Evolutionary conservation across 306 rosid species (phyloP).

Genomic region (Styphnolobium japonicum): DNA sequence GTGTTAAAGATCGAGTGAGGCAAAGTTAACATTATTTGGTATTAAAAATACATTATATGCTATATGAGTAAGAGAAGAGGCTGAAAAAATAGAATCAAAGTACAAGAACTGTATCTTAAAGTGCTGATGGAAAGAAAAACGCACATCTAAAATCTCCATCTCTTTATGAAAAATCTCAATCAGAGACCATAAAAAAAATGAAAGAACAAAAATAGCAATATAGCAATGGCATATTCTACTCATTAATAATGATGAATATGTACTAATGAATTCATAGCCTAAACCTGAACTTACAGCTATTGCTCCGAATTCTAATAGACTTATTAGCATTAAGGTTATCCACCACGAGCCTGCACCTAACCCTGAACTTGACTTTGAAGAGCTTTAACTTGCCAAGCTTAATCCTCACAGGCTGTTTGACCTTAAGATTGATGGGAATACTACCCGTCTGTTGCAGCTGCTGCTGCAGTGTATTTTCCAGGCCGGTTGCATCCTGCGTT

Average conservation of each 20-base stretch:
- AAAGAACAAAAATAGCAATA: slow-evolving; percentile 19
- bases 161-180: slow-evolving; percentile 8
- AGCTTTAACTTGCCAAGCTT: slow-evolving; percentile 75
- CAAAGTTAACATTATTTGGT: neutral
- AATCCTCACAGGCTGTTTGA: slow-evolving; percentile 67
- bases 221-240: neutral
- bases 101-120: slow-evolving; percentile 22
- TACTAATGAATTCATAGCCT: slow-evolving; percentile 21
- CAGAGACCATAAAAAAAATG: slow-evolving; percentile 12
- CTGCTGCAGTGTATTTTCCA: slow-evolving; percentile 19
- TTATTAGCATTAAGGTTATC: slow-evolving; percentile 37
- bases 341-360: slow-evolving; percentile 56
- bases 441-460: slow-evolving; percentile 35
- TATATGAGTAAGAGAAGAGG: neutral
- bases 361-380: slow-evolving; percentile 52
- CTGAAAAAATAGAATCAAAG: neutral
- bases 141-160: neutral
- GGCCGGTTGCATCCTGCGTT: slow-evolving; percentile 41
- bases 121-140: slow-evolving; percentile 9
- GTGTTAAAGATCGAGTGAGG: neutral
- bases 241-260: neutral
- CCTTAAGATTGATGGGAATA: slow-evolving; percentile 55
- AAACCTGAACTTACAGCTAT: slow-evolving; percentile 38
- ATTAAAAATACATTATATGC: neutral
- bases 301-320: slow-evolving; percentile 31